Conservation (phyloP, 345 rosid genomes). For the Gossypium anomalum region DNA sequence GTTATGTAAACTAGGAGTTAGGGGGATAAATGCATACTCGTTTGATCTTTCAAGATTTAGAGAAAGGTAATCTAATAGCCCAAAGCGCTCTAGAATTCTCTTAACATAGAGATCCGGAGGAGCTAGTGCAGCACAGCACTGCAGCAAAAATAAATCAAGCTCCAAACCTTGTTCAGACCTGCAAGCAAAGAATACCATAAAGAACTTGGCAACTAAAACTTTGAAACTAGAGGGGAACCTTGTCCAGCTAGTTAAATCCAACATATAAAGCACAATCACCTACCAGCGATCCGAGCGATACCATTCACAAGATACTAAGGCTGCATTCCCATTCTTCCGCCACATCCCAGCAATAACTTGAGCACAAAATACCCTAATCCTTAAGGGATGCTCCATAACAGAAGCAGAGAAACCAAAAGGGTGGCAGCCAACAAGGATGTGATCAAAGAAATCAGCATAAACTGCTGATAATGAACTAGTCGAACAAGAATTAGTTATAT, state of each 20-base stretch:
- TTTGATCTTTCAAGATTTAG: slow-evolving; percentile 44
- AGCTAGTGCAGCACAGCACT: slow-evolving; percentile 96
- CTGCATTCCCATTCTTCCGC: slow-evolving; percentile 86
- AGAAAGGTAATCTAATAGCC: slow-evolving; percentile 59
- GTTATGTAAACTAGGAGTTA: not conserved
- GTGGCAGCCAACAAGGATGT: slow-evolving; percentile 54
- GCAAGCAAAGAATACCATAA: slow-evolving; percentile 31
- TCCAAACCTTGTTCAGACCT: slow-evolving; percentile 96
- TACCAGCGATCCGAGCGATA: slow-evolving; percentile 85
- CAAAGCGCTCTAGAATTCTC: slow-evolving; percentile 77
- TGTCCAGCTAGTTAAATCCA: not conserved
- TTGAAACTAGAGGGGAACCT: not conserved
- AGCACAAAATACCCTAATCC: slow-evolving; percentile 84
- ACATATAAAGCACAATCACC: slow-evolving; percentile 20
- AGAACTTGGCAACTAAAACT: not conserved
- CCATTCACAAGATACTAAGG: slow-evolving; percentile 65
- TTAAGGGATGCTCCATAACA: slow-evolving; percentile 90
- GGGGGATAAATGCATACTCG: slow-evolving; percentile 48
- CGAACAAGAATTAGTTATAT: slow-evolving; percentile 24
- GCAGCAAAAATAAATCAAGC: slow-evolving; percentile 92
- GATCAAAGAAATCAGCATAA: slow-evolving; percentile 59
- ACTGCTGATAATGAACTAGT: slow-evolving; percentile 28
- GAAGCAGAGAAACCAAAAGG: slow-evolving; percentile 79
- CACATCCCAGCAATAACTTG: slow-evolving; percentile 95
- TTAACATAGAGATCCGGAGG: slow-evolving; percentile 72